Conservation (phyloP, 75 land plant species). For the Cunninghamia lanceolata region DNA sequence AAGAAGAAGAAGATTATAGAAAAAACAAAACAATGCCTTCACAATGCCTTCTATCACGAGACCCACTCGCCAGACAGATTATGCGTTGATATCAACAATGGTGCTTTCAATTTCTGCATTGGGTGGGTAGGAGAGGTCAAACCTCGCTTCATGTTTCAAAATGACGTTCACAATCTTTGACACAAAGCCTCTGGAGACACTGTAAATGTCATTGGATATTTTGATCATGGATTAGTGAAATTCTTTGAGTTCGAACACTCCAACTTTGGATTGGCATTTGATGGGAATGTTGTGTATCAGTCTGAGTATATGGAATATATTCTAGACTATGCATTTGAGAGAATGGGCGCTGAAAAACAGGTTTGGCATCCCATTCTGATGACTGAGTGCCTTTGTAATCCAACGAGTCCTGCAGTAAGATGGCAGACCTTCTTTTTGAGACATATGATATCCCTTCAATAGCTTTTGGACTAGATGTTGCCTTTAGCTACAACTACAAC, state of each 20-base stretch:
- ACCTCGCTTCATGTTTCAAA: conserved; percentile 83
- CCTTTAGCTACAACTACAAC: conserved; percentile 84
- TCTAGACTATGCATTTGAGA: no score
- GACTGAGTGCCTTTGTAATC: no score
- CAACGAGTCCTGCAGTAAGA: no score
- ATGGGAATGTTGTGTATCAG: no score
- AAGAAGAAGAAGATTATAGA: not conserved
- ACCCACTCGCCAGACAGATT: conserved; percentile 60
- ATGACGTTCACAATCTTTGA: conserved; percentile 81
- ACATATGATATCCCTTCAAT: conserved; percentile 80
- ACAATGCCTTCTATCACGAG: conserved; percentile 9
- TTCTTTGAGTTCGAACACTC: no score
- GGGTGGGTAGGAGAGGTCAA: conserved; percentile 96
- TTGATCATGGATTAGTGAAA: no score
- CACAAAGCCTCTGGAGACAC: conserved; percentile 67
- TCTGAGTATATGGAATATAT: no score
- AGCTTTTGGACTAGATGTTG: conserved; percentile 96
- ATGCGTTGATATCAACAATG: conserved; percentile 77
- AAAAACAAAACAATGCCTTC: not conserved
- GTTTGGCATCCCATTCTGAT: no score
- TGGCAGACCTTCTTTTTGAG: no score
- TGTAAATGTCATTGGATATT: no score
- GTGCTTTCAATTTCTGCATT: conserved; percentile 74
- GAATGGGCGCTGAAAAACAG: no score
- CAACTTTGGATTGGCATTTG: no score